Evolutionary conservation across 2,329 filamentous ascomycete genomes (phyloP).

Genomic region (Fusarium mangiferae): DNA sequence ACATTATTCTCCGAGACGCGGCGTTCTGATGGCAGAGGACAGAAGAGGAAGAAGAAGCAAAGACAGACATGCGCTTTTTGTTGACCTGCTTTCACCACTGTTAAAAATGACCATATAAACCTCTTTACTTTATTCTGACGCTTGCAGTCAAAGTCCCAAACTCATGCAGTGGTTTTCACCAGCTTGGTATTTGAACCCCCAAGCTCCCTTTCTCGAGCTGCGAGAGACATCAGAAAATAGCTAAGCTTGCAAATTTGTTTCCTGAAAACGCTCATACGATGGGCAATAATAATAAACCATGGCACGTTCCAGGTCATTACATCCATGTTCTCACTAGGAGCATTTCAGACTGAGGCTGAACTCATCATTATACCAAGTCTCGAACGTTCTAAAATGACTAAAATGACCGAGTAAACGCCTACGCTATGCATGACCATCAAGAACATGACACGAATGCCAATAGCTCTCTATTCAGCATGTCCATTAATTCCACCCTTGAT

Average conservation of each 20-base stretch:
- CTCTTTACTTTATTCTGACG: not conserved
- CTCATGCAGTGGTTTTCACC: not conserved
- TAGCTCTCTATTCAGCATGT: conserved; percentile 40
- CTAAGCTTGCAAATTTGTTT: not conserved
- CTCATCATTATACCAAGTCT: not conserved
- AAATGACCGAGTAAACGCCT: conserved; percentile 35
- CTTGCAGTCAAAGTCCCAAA: not conserved
- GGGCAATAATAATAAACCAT: too few species aligned
- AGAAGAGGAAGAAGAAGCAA: not conserved
- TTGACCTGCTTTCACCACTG: accelerated
- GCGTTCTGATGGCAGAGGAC: not conserved
- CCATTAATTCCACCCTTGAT: conserved; percentile 58
- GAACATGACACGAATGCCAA: not conserved
- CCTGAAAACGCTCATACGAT: not conserved
- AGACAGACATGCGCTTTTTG: too few species aligned
- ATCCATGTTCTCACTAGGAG: not conserved
- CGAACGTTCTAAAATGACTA: not conserved
- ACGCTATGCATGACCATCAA: conserved; percentile 38
- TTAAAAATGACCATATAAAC: accelerated
- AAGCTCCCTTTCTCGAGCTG: too few species aligned
- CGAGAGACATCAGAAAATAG: not conserved
- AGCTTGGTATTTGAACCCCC: too few species aligned
- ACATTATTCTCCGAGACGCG: not conserved
- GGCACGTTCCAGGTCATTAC: not conserved
- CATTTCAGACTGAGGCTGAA: not conserved